Base-by-base conservation (phyloP, 805 yeast genomes). In the Tetrapisispora namnaoensis region DNA sequence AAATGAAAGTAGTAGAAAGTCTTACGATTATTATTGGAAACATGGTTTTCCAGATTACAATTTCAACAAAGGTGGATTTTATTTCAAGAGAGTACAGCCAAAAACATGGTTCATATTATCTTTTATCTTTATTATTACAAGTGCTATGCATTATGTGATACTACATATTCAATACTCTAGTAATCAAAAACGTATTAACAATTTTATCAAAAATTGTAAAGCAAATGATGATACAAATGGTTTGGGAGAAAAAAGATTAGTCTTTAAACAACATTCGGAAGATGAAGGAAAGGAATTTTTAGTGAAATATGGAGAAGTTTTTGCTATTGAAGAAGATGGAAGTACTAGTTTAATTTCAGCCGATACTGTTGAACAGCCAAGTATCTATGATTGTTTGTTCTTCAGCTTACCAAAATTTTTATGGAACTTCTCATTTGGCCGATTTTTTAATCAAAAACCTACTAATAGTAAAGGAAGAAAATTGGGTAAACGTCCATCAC, bases 1-100 rank as follows among this genome's bases (percentile, higher is more conserved):
- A 55, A 71, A 74, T 49, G 68, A 76, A 22, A 77, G 78, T 48
- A 73, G 73, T 50, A 78, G 82, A 53, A 79, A 82, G 44, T 74
- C 88, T 8, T 93, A 93, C 65, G 98, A 93, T 65, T 89, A 79
- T 65, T 93, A 86, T 67, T 70, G 86, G 47, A 72, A 77, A 40
- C 76, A 79, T 55, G 97, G 98, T 8, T 91, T 93, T 68, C 98
- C 99, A 7, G 73, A 75, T 52, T 87, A 85, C 77, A 80, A 80
- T 50, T 86, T 81, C 16, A 74, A 80, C 20, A 86, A 79, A 53
- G 70, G 70, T 52, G 69, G 70, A 2, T 66, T 47, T 78, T 84
- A 71, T 72, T 72, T 53, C 78, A 83, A 63, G 62, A 78, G 60
- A 75, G 65, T 88, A 73, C 74, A 77, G 83, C 59, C 96, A 89